Conservation (phyloP, 352 stramenopile genomes). For the Globisporangium splendens region DNA sequence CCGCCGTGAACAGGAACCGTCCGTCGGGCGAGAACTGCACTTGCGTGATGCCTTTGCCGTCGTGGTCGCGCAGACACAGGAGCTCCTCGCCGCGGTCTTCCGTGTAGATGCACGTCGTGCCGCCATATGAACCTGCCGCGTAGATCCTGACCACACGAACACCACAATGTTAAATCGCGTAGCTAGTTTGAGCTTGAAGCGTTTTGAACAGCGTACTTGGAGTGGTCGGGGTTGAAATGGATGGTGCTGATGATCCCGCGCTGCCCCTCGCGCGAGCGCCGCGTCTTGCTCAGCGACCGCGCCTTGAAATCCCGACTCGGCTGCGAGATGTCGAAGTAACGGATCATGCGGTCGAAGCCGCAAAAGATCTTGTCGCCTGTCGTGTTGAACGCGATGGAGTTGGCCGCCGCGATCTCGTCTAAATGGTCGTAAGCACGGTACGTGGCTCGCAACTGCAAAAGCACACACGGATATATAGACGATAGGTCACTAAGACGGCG, state of each 20-base stretch:
- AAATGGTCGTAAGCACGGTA: slow-evolving; percentile 85
- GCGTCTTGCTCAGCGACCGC: slow-evolving; percentile 59
- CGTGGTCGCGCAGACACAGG: slow-evolving; percentile 59
- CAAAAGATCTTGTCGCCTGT: slow-evolving; percentile 78
- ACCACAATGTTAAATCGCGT: not conserved
- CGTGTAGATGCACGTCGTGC: slow-evolving; percentile 81
- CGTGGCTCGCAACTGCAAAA: slow-evolving; percentile 53
- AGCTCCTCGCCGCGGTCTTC: slow-evolving; percentile 70
- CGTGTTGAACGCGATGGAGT: slow-evolving; percentile 79
- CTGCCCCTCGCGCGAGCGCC: slow-evolving; percentile 62
- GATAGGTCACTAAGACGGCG: no score
- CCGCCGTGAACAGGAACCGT: slow-evolving; percentile 67
- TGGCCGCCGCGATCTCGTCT: slow-evolving; percentile 79
- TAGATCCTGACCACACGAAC: slow-evolving; percentile 41
- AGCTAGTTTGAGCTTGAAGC: no score
- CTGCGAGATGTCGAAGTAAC: slow-evolving; percentile 75
- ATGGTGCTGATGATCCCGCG: slow-evolving; percentile 73
- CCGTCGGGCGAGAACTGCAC: slow-evolving; percentile 78
- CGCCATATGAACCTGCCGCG: slow-evolving; percentile 80
- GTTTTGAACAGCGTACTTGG: slow-evolving; percentile 22
- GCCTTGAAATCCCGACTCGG: slow-evolving; percentile 56
- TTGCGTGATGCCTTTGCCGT: slow-evolving; percentile 76
- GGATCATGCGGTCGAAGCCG: slow-evolving; percentile 83
- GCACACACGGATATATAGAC: not conserved
- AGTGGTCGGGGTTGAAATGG: slow-evolving; percentile 82